Base-by-base conservation (phyloP, 139 green algal species). In the Tetraselmis chui region DNA sequence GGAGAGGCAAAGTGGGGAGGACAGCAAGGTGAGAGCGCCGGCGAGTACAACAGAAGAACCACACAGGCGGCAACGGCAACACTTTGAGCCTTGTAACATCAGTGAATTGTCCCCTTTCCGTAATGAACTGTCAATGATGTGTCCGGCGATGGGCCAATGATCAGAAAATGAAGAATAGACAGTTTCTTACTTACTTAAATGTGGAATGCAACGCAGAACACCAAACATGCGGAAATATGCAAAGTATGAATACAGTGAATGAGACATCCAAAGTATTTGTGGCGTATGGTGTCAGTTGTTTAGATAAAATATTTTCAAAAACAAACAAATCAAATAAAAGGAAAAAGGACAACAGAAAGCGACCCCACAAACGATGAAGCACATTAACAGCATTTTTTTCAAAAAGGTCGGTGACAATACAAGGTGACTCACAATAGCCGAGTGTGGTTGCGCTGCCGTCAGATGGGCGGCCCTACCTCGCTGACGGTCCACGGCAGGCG, bases 401-500 rank as follows among this genome's bases (percentile, higher is more conserved):
- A 5, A 58, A 5, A 27, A 32, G 45, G 28, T 25, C n/a, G 28
- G 74, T 77, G 5, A 67, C 11, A 18, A 67, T 67, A 67, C 11
- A 67, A 25, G 45, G 45, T 67, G 45, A 5, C 11, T 5, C 18
- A 18, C 18, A 67, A 67, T 25, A 18, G 45, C 5, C 11, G 45
- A 67, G 45, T 5, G 18, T 5, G 45, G 45, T 5, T 5, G 45
- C 11, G 45, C 11, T 5, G 45, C n/a, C n/a, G n/a, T n/a, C n/a
- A 18, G 45, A 18, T 5, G 45, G 45, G 45, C 45, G 18, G 45
- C 11, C 45, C 30, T 24, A 89, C 84, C 27, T 86, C 79, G 0
- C 75, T 82, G 23, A 96, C 92, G 0, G 29, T 79, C 96, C 96
- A 99, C 2, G 96, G 96, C 83, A 98, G 90, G 2, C 89, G 90